Base-by-base conservation (phyloP, 2,329 filamentous ascomycete species). In the Pseudocercospora musae region DNA sequence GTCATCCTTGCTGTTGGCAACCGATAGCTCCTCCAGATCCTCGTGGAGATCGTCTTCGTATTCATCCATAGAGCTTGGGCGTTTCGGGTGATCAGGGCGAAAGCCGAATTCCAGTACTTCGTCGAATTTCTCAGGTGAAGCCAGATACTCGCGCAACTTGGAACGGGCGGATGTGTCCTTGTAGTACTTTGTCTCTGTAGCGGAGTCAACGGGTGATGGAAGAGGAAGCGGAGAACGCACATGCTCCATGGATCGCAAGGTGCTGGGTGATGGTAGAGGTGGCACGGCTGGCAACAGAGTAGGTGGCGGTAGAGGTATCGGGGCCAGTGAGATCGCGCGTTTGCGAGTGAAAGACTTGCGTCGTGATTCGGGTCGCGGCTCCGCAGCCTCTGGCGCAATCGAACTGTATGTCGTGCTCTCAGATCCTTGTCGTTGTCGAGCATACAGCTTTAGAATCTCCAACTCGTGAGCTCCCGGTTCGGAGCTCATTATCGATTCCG, bases 31-130 rank as follows among this genome's bases (percentile, higher is more conserved):
- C 15, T 61, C 64, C 21, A 58, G 23, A 15, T 65, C 63, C 11
- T 42, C 48, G 44, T 62, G 40, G 8, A 59, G 25, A n/a, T 48
- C 33, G 21, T 20, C 55, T 13, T 44, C 57, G 25, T 62, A 59
- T 57, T 72, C 69, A 57, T 70, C 58, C 10, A 64, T 64, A 33
- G 72, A 61, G 8, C 29, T 50, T 29, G 58, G 52, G 15, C 46
- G 62, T 46, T 44, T 15, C 9, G 11, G 55, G 15, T 52, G 57
- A 20, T 50, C 53, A 27, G 48, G 44, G 29, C 42, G 56, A 70
- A 97, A 98, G 0, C 94, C 94, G 76, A 96, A 97, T 74, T 96
- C 91, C 57, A 98, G 85, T 1, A 91, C 92, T 77, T 98, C 94
- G 73, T 98, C 94, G 70, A 98, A 98, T 74, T 96, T 96, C 69